A percentile compares a stretch with the other conserved stretches of the same genome.
Evolutionary conservation across 352 stramenopile genomes (phyloP).

Genomic region (Plasmopara muralis): DNA sequence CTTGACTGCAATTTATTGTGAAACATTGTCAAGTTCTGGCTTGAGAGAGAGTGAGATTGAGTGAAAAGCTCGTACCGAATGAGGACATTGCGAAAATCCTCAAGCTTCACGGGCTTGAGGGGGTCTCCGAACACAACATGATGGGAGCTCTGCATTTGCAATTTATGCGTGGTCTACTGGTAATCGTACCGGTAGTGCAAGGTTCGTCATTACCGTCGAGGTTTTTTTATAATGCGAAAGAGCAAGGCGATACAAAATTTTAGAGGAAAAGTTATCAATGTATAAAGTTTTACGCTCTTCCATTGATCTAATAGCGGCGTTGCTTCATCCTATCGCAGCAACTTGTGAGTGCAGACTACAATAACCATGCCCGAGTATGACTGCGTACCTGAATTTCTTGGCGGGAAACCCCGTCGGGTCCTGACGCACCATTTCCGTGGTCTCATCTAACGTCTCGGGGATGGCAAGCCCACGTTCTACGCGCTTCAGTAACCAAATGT

Average conservation of each 20-base stretch:
- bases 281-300: neutral
- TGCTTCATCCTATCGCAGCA: conserved; percentile 44
- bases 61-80: conserved; percentile 40
- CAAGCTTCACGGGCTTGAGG: conserved; percentile 67
- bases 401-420: conserved; percentile 82
- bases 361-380: neutral
- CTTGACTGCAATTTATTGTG: conserved; percentile 43
- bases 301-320: conserved; percentile 48
- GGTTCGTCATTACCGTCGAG: too few species aligned
- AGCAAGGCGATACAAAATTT: neutral
- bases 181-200: too few species aligned
- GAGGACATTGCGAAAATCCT: conserved; percentile 85
- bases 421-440: conserved; percentile 67
- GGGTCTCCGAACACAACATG: conserved; percentile 59
- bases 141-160: conserved; percentile 50
- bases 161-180: too few species aligned
- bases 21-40: neutral
- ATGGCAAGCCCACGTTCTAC: conserved; percentile 68
- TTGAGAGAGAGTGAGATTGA: neutral
- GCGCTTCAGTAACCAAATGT: conserved; percentile 73
- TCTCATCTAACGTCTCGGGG: conserved; percentile 71
- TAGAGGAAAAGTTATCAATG: neutral
- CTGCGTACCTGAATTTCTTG: conserved; percentile 69
- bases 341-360: neutral
- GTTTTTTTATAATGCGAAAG: too few species aligned